These are phyloP conservation scores for Xylariaceae sp. DNA, from an alignment of 2,329 filamentous ascomycete species.

Conservation along the genomic window DNA sequence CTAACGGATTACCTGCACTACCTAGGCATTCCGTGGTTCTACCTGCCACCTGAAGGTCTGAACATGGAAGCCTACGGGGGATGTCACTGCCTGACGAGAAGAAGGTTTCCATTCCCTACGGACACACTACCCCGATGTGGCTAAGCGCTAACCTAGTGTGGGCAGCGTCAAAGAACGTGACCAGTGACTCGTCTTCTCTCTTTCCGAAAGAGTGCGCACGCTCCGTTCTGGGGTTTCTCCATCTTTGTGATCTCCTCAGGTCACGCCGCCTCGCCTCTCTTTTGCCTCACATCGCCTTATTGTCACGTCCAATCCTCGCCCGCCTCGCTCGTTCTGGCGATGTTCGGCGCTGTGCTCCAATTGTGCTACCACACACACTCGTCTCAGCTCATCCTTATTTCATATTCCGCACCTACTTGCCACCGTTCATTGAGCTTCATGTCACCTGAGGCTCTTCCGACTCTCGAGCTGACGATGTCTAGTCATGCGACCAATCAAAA, in stretches of 20 bases:
- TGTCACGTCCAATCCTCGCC: neutral
- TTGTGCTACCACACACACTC: neutral
- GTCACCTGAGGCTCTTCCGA: constrained; percentile 14
- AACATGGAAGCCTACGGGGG: too few species aligned
- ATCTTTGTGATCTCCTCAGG: neutral
- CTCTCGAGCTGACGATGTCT: constrained; percentile 1
- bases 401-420: neutral
- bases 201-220: neutral
- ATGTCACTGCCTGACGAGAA: too few species aligned
- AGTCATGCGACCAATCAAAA: constrained; percentile 12
- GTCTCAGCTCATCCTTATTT: constrained; percentile 10
- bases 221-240: neutral
- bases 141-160: too few species aligned
- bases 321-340: neutral
- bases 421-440: neutral
- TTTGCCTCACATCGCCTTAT: neutral
- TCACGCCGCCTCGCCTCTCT: neutral
- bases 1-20: too few species aligned
- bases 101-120: too few species aligned
- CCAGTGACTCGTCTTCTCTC: neutral
- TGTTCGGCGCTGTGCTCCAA: neutral
- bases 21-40: too few species aligned
- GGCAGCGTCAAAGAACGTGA: too few species aligned
- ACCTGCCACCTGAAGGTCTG: too few species aligned
- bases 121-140: too few species aligned